These are phyloP conservation scores for Ustilago tritici DNA, from an alignment of 1,284 basidiomycete genomes.

Conservation along the genomic window DNA sequence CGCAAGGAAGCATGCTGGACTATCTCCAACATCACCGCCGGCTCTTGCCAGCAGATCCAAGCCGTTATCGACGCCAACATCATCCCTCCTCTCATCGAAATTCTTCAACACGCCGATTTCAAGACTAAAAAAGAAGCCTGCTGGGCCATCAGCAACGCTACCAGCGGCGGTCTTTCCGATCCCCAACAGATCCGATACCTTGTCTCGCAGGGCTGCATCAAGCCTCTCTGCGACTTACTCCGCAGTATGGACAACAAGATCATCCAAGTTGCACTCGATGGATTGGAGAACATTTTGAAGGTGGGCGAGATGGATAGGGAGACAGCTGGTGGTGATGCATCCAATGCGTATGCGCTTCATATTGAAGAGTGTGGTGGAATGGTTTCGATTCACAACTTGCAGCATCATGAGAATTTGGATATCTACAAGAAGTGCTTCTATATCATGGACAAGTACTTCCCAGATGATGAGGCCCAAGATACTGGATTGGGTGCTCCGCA, in stretches of 20 bases:
- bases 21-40: constrained; percentile 98
- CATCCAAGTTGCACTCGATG: constrained; percentile 96
- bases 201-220: constrained; percentile 96
- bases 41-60: constrained; percentile 95
- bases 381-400: constrained; percentile 94
- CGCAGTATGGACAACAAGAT: constrained; percentile 99
- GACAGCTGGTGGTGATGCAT: constrained; percentile 82
- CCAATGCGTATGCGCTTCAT: constrained; percentile 92
- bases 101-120: constrained; percentile 96
- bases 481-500: constrained; percentile 82
- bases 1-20: constrained; percentile 98
- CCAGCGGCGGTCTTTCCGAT: constrained; percentile 95
- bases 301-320: constrained; percentile 97
- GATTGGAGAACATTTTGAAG: constrained; percentile 98
- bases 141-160: constrained; percentile 99
- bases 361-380: constrained; percentile 98
- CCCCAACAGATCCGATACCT: constrained; percentile 98
- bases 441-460: constrained; percentile 74
- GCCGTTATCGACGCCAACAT: constrained; percentile 80
- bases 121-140: constrained; percentile 99
- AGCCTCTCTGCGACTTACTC: constrained; percentile 95
- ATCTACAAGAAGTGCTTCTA: constrained; percentile 99
- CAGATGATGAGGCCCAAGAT: constrained; percentile 72
- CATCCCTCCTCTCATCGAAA: constrained; percentile 97
- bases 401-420: constrained; percentile 99